Conservation (phyloP, 202 grass and related monocot genomes). For the Panicum hallii region DNA sequence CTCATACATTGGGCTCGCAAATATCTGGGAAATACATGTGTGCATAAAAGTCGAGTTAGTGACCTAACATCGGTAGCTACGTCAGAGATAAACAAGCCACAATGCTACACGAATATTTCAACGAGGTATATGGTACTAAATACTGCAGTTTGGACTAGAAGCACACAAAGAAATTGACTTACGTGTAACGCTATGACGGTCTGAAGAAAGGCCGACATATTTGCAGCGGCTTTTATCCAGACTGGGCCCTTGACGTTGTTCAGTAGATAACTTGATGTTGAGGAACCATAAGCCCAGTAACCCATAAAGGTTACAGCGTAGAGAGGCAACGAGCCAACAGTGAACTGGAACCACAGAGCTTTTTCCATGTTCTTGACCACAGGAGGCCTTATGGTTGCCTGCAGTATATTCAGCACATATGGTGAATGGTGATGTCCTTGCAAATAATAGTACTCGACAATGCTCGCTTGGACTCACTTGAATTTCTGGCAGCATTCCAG, state of each 20-base stretch:
- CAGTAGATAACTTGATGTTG: conserved; percentile 80
- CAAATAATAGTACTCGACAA: conserved; percentile 8
- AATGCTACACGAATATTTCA: neutral
- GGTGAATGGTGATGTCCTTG: conserved; percentile 12
- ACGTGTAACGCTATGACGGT: conserved; percentile 87
- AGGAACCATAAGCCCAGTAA: conserved; percentile 93
- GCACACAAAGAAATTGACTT: neutral
- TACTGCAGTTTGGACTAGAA: neutral
- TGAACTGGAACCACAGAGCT: conserved; percentile 93
- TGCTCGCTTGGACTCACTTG: conserved; percentile 55
- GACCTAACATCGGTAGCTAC: neutral
- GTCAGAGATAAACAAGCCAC: neutral
- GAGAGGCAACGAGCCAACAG: conserved; percentile 69
- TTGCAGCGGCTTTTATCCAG: conserved; percentile 79
- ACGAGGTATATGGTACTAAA: neutral
- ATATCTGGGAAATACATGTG: conserved; percentile 62
- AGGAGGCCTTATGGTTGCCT: conserved; percentile 90
- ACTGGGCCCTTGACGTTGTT: conserved; percentile 74
- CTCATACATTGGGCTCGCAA: conserved; percentile 97
- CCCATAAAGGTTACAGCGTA: conserved; percentile 88
- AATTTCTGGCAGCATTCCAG: conserved; percentile 98
- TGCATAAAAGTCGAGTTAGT: conserved; percentile 5
- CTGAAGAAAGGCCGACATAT: conserved; percentile 81
- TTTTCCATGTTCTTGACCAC: conserved; percentile 96
- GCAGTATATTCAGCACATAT: conserved; percentile 40